phyloP scores from a whole-genome alignment of 78 protist genomes.

The Dictyostelium brefeldianum region DNA sequence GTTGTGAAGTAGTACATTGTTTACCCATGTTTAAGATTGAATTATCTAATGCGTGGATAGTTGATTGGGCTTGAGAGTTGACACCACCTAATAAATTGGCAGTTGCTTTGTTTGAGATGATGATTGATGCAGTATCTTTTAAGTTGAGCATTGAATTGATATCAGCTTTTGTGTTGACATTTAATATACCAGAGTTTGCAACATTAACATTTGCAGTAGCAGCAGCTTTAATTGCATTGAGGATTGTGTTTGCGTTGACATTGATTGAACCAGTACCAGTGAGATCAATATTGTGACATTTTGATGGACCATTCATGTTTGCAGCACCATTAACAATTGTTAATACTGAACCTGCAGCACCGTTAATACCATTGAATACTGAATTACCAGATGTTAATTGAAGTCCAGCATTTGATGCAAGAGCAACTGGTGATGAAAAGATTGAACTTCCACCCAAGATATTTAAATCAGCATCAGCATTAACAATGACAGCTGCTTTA shows the following conservation, averaged over 20 bases:
- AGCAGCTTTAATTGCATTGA: slow-evolving; percentile 10
- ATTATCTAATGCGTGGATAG: slow-evolving; percentile 22
- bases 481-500: neutral
- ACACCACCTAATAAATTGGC: slow-evolving; percentile 56
- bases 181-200: neutral
- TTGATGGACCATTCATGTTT: neutral
- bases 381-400: neutral
- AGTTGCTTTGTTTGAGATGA: neutral
- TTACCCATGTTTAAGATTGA: slow-evolving; percentile 18
- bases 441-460: neutral
- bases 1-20: neutral
- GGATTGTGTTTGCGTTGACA: neutral
- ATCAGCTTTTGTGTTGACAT: slow-evolving; percentile 1
- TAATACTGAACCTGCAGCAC: slow-evolving; percentile 21
- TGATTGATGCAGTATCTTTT: neutral
- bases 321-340: slow-evolving; percentile 7
- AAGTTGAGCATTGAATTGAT: slow-evolving; percentile 9
- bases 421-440: slow-evolving; percentile 8
- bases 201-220: slow-evolving; percentile 26
- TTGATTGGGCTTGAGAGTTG: slow-evolving; percentile 9
- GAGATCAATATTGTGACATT: slow-evolving; percentile 8
- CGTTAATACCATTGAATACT: slow-evolving; percentile 19
- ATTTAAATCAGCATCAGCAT: neutral
- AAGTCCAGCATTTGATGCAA: neutral
- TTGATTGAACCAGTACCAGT: slow-evolving; percentile 35